Conservation (phyloP, 495 filamentous ascomycete species). For the Lasiosphaeriaceae sp. region DNA sequence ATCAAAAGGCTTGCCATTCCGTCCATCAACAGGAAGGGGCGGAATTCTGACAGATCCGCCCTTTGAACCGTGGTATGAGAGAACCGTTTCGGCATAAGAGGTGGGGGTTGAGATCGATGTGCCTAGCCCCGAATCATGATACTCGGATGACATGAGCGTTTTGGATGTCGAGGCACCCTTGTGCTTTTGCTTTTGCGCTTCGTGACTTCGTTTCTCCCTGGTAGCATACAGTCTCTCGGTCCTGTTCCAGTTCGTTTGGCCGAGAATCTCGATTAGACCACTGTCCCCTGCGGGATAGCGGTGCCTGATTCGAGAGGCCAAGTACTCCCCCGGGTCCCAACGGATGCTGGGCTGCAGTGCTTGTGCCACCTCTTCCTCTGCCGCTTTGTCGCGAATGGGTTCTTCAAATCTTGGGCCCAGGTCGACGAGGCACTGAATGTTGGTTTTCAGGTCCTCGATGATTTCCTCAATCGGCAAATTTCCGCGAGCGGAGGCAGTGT, state of each 20-base stretch:
- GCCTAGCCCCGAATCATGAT: constrained; percentile 2
- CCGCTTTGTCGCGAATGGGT: background rate
- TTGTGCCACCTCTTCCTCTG: background rate
- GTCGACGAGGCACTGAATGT: constrained; percentile 1
- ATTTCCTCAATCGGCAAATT: background rate
- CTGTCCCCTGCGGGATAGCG: background rate
- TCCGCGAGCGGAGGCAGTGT: background rate
- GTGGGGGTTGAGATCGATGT: constrained; percentile 1
- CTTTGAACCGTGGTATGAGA: background rate
- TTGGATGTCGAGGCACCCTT: no score
- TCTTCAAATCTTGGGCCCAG: constrained; percentile 1
- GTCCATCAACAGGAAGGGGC: no score
- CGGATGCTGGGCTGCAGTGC: background rate
- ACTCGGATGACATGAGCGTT: background rate
- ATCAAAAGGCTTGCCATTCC: no score
- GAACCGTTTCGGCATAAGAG: constrained; percentile 1
- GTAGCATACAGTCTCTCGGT: background rate
- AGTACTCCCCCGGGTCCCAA: no score
- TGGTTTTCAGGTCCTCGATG: background rate
- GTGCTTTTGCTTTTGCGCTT: no score
- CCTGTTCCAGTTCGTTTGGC: constrained; percentile 2
- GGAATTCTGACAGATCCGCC: background rate
- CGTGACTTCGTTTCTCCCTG: no score
- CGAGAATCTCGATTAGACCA: background rate
- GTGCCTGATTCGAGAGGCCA: background rate